phyloP scores from a whole-genome alignment of 1,284 basidiomycete genomes.

The Rhodotorula sp. region DNA sequence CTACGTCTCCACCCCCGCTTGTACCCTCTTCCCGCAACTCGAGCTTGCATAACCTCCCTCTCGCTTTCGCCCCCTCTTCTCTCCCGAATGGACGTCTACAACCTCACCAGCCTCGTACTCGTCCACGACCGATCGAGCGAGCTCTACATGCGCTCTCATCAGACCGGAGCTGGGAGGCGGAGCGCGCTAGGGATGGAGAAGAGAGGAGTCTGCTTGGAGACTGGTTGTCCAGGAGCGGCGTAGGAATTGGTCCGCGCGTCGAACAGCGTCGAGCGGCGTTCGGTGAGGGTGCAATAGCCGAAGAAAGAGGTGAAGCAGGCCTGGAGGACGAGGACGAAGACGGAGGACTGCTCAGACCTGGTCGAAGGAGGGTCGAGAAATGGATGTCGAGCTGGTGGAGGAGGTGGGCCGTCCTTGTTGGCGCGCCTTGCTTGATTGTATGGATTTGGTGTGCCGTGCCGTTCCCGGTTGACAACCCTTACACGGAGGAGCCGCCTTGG shows the following conservation, averaged over 20 bases:
- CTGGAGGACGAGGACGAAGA: conserved; percentile 16
- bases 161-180: not conserved
- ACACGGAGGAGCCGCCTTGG: conserved; percentile 41
- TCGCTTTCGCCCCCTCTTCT: not conserved
- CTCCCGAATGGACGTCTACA: not conserved
- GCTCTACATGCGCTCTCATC: not conserved
- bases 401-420: conserved; percentile 54
- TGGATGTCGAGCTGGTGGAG: conserved; percentile 56
- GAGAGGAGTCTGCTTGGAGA: conserved; percentile 6
- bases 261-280: too few species aligned
- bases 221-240: not conserved
- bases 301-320: not conserved
- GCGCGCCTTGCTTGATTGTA: conserved; percentile 54
- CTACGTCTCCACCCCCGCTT: not conserved
- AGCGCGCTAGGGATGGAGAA: not conserved
- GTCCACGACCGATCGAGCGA: conserved; percentile 1
- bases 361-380: conserved; percentile 50
- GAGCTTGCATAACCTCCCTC: conserved; percentile 3
- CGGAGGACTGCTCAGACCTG: conserved; percentile 49
- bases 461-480: conserved; percentile 56
- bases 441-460: conserved; percentile 59
- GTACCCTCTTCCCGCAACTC: not conserved
- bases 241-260: too few species aligned
- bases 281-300: not conserved
- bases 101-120: not conserved